These are phyloP conservation scores for Nasturtium officinale DNA, from an alignment of 345 rosid genomes.

Conservation along the genomic window DNA sequence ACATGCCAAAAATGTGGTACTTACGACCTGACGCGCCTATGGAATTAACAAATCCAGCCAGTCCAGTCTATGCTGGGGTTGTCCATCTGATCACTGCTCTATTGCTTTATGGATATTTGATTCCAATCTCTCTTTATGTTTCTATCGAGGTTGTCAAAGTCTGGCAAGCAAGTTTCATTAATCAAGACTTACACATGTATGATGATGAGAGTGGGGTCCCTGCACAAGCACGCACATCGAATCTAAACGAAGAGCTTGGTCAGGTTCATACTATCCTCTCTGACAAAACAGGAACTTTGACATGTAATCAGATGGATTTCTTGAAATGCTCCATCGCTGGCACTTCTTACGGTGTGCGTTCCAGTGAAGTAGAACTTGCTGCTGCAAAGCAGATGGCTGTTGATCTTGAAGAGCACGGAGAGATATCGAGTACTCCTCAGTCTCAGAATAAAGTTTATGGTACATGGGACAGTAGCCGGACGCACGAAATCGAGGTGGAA, in stretches of 20 bases:
- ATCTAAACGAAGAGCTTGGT: conserved; percentile 97
- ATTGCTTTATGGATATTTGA: conserved; percentile 93
- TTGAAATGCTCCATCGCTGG: conserved; percentile 95
- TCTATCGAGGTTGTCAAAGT: conserved; percentile 98
- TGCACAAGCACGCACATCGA: conserved; percentile 90
- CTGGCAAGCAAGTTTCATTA: conserved; percentile 90
- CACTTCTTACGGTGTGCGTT: conserved; percentile 64
- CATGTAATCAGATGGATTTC: conserved; percentile 99
- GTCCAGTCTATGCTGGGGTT: conserved; percentile 65
- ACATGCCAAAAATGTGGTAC: conserved; percentile 89
- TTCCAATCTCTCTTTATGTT: conserved; percentile 95
- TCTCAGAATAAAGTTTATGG: conserved; percentile 34
- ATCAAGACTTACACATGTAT: conserved; percentile 84
- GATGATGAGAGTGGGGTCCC: conserved; percentile 87
- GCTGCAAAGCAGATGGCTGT: conserved; percentile 87
- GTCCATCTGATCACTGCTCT: conserved; percentile 91
- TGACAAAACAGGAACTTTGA: conserved; percentile 97
- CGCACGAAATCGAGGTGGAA: conserved; percentile 77
- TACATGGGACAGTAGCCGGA: conserved; percentile 51
- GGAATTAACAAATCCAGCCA: conserved; percentile 59
- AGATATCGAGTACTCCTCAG: conserved; percentile 44
- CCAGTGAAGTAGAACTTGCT: conserved; percentile 90
- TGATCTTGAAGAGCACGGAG: conserved; percentile 69
- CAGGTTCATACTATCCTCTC: conserved; percentile 97
- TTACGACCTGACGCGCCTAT: conserved; percentile 56